These are phyloP conservation scores for Macadamia integrifolia DNA, from an alignment of 164 flowering plant species.

Conservation along the genomic window DNA sequence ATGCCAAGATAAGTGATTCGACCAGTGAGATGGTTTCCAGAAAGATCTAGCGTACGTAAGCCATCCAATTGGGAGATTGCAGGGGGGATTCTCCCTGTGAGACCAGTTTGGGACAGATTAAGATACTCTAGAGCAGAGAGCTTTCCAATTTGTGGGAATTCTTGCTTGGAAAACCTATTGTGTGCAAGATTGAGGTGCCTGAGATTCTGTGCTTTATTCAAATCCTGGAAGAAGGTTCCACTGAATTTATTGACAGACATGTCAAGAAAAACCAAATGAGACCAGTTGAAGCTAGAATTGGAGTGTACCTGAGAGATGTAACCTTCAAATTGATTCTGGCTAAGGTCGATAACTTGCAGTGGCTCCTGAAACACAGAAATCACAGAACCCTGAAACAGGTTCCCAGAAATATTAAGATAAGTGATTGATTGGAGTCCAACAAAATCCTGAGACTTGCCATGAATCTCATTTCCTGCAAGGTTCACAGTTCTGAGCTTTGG, in stretches of 20 bases:
- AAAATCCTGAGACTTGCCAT: neutral
- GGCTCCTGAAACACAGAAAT: neutral
- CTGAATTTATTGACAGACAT: neutral
- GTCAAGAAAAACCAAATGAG: neutral
- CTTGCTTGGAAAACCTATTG: slow-evolving; percentile 55
- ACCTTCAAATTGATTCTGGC: neutral
- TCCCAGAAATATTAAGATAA: neutral
- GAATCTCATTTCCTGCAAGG: neutral
- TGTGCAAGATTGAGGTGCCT: slow-evolving; percentile 65
- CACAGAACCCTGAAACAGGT: neutral
- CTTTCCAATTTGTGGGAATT: slow-evolving; percentile 34
- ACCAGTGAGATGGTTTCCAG: slow-evolving; percentile 56
- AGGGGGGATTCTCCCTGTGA: slow-evolving; percentile 42
- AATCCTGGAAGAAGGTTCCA: slow-evolving; percentile 36
- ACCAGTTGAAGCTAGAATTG: neutral
- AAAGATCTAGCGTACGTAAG: slow-evolving; percentile 61
- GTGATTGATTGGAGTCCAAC: neutral
- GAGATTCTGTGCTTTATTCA: slow-evolving; percentile 47
- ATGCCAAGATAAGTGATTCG: slow-evolving; percentile 36
- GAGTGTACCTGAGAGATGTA: neutral
- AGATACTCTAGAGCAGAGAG: slow-evolving; percentile 57
- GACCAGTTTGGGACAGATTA: slow-evolving; percentile 56
- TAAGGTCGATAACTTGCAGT: neutral
- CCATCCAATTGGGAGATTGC: slow-evolving; percentile 36
- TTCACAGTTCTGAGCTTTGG: neutral